Evolutionary conservation across 768 basidiomycete genomes (phyloP), one percentile per base, ranked within the genome.

Genomic region (Termitomyces sp.): DNA sequence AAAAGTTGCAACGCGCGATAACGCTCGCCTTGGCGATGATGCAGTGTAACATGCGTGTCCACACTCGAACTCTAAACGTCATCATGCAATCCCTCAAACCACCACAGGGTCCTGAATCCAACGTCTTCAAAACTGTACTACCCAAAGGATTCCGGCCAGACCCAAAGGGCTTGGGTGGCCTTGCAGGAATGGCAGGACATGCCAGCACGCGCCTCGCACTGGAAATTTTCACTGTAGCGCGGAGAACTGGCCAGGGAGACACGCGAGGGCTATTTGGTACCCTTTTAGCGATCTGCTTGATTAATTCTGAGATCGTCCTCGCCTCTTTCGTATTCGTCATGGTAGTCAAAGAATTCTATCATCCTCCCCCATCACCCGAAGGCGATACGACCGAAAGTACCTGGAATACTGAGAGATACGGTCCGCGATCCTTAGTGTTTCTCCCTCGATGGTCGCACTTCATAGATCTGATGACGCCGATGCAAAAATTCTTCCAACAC

Each of bases 291-390:
- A 78, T 85, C 9, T 88, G 86, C 55, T 73, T 93, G 19, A 67
- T 90, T 38, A 89, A 92, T 49, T 89, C 89, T 25, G 91, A 93
- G 66, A 84, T 93, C 48, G 78, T 92, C 40, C 76, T 89, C n/a
- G 90, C 82, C 0, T 85, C 87, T 1, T 70, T 92, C 27, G 71
- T 91, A 5, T 89, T 92, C 55, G 86, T 79, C 1, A 69, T 83
- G 41, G 65, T 89, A 19, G 70, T 89, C 42, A 82, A 86, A 60
- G 86, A 90, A 31, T 87, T 79, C 75, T 81, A 88, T 64, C 56
- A 56, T 19, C 49, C 54, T 32, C 49, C 53, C 27, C 54, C 42
- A 4, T 46, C 69, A 11, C 72, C 72, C 25, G 69, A 66, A 53
- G 67, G 66, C 27, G 55, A 56, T 11, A 41, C 50, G 21, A n/a